Percentiles rank a stretch among this genome's conserved stretches.
Conservation (phyloP, 805 yeast species). For the Zygoascus ofunaensis region DNA sequence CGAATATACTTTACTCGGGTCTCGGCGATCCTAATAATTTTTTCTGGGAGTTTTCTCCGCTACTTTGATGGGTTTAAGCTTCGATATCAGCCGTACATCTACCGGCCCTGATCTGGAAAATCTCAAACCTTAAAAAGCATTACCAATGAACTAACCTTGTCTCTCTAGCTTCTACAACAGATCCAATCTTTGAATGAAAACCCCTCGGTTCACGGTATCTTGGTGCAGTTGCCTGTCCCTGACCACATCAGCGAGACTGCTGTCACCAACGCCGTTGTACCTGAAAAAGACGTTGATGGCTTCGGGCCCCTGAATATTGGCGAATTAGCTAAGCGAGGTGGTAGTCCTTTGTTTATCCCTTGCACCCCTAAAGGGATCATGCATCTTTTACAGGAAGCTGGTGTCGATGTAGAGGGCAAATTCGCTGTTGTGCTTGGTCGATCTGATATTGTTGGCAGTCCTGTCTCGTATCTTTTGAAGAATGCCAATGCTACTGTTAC, state of each 20-base stretch:
- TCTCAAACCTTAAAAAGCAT: background rate
- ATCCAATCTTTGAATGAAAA: constrained; percentile 64
- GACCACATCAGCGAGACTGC: constrained; percentile 63
- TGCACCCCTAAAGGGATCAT: constrained; percentile 95
- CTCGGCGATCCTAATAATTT: too few species aligned
- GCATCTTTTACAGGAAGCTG: constrained; percentile 62
- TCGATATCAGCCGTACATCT: too few species aligned
- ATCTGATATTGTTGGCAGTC: constrained; percentile 93
- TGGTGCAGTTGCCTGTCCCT: constrained; percentile 89
- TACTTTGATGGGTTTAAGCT: too few species aligned
- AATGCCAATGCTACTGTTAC: constrained; percentile 80
- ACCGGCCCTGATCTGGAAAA: too few species aligned
- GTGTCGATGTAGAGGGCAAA: constrained; percentile 63
- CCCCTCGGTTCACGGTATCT: constrained; percentile 70
- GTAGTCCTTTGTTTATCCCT: constrained; percentile 74
- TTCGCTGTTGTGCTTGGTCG: constrained; percentile 89
- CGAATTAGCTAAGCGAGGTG: constrained; percentile 80
- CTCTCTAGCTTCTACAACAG: constrained; percentile 35
- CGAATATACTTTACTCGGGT: too few species aligned
- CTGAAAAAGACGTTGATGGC: constrained; percentile 91
- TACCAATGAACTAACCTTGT: background rate
- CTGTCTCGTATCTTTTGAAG: constrained; percentile 76
- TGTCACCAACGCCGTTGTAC: constrained; percentile 72
- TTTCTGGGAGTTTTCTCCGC: too few species aligned
- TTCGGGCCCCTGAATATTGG: constrained; percentile 85